phyloP scores from a whole-genome alignment of 768 basidiomycete genomes.

The Hericium rajendrae region DNA sequence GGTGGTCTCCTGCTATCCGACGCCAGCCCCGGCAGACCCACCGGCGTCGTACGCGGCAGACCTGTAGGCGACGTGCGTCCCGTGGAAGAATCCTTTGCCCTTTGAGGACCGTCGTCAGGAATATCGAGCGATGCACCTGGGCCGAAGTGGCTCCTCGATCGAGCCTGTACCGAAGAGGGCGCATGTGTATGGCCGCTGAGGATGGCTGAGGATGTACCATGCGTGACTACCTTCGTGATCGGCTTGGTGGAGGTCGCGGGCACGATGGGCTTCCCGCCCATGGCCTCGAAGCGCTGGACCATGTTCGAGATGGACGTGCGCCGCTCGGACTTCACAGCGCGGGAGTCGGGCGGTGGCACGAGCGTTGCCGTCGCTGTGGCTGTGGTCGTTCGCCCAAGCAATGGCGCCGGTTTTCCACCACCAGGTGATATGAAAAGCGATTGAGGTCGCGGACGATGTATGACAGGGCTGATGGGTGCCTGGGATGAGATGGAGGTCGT shows the following conservation, averaged over 20 bases:
- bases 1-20: conserved; percentile 3
- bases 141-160: conserved; percentile 3
- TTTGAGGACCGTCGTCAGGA: background rate
- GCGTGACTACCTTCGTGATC: conserved; percentile 1
- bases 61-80: conserved; percentile 16
- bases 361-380: conserved; percentile 10
- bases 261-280: conserved; percentile 25
- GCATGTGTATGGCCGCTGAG: background rate
- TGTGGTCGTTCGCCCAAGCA: conserved; percentile 4
- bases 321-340: conserved; percentile 33
- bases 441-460: conserved; percentile 46
- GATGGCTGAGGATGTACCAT: background rate
- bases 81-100: conserved; percentile 7
- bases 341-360: conserved; percentile 38
- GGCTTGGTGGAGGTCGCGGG: conserved; percentile 1
- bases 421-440: conserved; percentile 71
- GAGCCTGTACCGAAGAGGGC: background rate
- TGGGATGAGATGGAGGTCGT: conserved; percentile 4
- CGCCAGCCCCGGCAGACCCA: conserved; percentile 12
- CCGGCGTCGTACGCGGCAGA: conserved; percentile 14
- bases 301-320: conserved; percentile 80
- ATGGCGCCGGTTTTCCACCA: conserved; percentile 32
- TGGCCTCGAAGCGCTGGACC: conserved; percentile 74
- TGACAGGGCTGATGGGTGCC: background rate
- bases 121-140: conserved; percentile 8